Conservation (phyloP, 805 yeast genomes). For the Cyberlindnera meyerae region DNA sequence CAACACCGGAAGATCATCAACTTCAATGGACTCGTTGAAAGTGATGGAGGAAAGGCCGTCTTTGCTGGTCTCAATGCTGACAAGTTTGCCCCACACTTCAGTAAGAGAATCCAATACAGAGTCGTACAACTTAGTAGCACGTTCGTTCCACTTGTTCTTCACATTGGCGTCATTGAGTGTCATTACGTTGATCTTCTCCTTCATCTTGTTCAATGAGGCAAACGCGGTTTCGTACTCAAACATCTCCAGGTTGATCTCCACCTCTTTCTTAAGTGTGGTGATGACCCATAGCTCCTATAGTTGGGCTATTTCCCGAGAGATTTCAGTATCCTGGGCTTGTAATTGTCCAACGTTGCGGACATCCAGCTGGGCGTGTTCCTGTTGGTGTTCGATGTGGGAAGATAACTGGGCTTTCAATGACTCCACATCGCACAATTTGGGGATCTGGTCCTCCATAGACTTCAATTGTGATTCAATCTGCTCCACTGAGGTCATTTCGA, state of each 20-base stretch:
- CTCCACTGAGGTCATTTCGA: constrained; percentile 3
- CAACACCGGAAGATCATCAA: constrained; percentile 15
- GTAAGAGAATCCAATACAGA: constrained; percentile 4
- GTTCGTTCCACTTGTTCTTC: constrained; percentile 7
- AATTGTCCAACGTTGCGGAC: constrained; percentile 16
- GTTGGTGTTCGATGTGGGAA: constrained; percentile 1
- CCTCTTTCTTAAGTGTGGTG: constrained; percentile 20
- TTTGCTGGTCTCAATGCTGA: constrained; percentile 4
- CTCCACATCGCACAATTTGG: constrained; percentile 7
- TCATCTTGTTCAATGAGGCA: constrained; percentile 16
- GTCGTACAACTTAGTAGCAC: constrained; percentile 8
- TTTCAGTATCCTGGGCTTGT: constrained; percentile 17
- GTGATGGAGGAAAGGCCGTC: constrained; percentile 5
- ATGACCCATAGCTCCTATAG: constrained; percentile 24
- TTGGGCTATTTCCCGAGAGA: constrained; percentile 16
- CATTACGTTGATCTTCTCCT: constrained; percentile 11
- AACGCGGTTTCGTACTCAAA: constrained; percentile 24
- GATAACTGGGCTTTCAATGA: constrained; percentile 11
- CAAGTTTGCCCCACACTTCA: constrained; percentile 14
- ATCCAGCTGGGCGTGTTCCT: constrained; percentile 1
- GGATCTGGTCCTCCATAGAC: constrained; percentile 6
- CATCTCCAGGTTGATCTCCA: constrained; percentile 22
- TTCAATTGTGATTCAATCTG: constrained; percentile 2
- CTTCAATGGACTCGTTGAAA: constrained; percentile 16
- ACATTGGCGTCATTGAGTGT: constrained; percentile 5